These are phyloP conservation scores for Phytopythium aichiense DNA, from an alignment of 352 stramenopile species.

Conservation along the genomic window DNA sequence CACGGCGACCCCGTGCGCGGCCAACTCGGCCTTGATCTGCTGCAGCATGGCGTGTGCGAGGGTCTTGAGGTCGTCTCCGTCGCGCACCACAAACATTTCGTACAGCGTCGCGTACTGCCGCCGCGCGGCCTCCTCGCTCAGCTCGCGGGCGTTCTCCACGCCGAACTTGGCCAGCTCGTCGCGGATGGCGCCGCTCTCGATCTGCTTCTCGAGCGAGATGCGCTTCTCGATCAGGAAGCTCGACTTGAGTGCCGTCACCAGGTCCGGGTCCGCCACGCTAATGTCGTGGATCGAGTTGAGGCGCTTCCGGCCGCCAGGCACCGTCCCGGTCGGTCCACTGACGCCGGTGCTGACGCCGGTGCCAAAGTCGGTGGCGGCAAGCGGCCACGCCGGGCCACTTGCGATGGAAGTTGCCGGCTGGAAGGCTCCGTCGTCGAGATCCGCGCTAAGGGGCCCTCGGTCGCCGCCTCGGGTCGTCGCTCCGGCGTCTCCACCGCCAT, in stretches of 20 bases:
- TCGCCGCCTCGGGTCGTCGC: background rate
- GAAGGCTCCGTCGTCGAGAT: background rate
- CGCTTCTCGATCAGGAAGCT: slow-evolving; percentile 68
- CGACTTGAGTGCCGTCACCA: slow-evolving; percentile 55
- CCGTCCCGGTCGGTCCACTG: background rate
- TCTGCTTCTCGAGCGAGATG: slow-evolving; percentile 59
- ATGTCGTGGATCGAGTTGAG: slow-evolving; percentile 58
- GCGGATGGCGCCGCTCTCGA: slow-evolving; percentile 25
- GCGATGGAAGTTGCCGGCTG: no score
- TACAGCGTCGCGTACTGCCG: slow-evolving; percentile 56
- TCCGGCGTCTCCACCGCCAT: background rate
- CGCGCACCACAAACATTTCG: slow-evolving; percentile 61
- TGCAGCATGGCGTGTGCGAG: slow-evolving; percentile 50
- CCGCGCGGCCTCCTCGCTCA: slow-evolving; percentile 12
- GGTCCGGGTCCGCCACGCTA: slow-evolving; percentile 32
- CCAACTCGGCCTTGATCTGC: slow-evolving; percentile 68
- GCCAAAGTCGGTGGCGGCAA: background rate
- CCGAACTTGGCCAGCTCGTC: slow-evolving; percentile 61
- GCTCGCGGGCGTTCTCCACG: slow-evolving; percentile 14
- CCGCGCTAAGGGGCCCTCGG: background rate
- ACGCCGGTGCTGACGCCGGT: no score
- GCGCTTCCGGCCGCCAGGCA: slow-evolving; percentile 1
- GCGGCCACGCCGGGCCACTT: background rate
- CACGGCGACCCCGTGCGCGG: slow-evolving; percentile 48
- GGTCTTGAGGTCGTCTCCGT: slow-evolving; percentile 60